Conservation (phyloP, 345 rosid species). For the Populus simonii region DNA sequence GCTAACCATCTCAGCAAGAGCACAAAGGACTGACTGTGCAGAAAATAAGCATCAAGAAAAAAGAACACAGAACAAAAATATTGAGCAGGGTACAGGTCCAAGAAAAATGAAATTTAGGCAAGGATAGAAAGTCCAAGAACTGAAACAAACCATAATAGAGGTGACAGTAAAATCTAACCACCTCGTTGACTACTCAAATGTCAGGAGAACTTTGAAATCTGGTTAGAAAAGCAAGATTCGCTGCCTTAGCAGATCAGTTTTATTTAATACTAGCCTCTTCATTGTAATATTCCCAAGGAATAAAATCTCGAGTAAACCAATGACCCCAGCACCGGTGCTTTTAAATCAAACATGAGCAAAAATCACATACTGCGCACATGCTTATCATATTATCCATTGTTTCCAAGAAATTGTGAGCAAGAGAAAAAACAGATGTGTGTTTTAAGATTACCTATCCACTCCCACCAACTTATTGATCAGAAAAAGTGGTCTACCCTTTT, state of each 20-base stretch:
- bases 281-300: neutral
- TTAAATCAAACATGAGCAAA: neutral
- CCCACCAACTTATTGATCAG: neutral
- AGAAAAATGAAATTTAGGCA: neutral
- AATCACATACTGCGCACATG: neutral
- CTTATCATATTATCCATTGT: neutral
- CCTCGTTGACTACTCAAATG: neutral
- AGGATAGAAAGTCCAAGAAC: neutral
- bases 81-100: neutral
- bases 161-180: neutral
- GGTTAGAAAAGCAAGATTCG: neutral
- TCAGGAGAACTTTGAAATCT: neutral
- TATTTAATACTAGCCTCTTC: neutral
- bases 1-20: conserved; percentile 80
- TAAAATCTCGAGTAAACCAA: neutral
- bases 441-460: neutral
- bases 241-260: neutral
- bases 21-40: conserved; percentile 68
- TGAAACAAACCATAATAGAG: neutral
- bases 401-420: neutral
- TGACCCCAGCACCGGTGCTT: neutral
- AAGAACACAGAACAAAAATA: neutral
- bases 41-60: conserved; percentile 3
- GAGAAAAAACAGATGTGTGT: neutral
- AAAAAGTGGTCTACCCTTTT: neutral